Evolutionary conservation across 2,329 filamentous ascomycete species (phyloP).

Genomic region (Xylogone sp.): DNA sequence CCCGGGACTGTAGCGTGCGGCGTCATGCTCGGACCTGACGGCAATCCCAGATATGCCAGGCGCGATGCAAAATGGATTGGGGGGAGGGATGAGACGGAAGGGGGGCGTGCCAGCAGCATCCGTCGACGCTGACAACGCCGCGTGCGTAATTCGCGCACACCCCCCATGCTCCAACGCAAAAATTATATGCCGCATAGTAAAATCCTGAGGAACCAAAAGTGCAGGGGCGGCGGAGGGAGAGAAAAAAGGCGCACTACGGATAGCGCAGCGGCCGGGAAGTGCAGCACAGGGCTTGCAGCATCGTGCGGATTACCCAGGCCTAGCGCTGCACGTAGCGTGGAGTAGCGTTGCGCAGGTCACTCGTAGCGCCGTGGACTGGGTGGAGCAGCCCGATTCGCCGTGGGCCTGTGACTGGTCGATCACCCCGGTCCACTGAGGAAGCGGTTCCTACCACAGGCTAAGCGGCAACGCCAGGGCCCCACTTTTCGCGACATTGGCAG

Average conservation of each 20-base stretch:
- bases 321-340: not conserved
- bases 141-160: not conserved
- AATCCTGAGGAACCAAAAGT: too few species aligned
- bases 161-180: not conserved
- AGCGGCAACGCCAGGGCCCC: not conserved
- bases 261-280: not conserved
- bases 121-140: not conserved
- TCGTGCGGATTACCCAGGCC: not conserved
- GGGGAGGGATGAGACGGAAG: not conserved
- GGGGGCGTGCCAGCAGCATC: not conserved
- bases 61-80: not conserved
- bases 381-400: not conserved
- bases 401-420: not conserved
- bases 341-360: not conserved
- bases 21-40: not conserved
- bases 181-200: not conserved
- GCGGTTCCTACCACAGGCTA: not conserved
- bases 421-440: not conserved
- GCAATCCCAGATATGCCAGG: too few species aligned
- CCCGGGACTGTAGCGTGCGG: not conserved
- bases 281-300: not conserved
- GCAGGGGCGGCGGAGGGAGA: not conserved
- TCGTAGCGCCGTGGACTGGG: not conserved
- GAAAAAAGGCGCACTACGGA: not conserved
- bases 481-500: too few species aligned